Conservation (phyloP, 202 grass and related monocot species). For the Panicum virgatum region DNA sequence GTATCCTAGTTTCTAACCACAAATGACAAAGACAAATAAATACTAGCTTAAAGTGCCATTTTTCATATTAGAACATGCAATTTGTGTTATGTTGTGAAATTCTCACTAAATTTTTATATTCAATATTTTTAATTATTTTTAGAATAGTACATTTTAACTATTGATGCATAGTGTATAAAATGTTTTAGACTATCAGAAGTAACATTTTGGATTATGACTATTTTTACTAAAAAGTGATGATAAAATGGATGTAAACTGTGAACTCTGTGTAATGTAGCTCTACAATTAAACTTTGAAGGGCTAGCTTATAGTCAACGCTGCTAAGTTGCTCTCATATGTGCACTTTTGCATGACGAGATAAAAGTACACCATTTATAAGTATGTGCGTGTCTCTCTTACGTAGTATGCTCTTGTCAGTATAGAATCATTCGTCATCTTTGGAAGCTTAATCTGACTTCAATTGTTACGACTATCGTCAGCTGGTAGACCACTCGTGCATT, state of each 20-base stretch:
- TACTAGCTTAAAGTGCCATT: not conserved
- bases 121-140: not conserved
- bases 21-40: not conserved
- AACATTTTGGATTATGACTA: not conserved
- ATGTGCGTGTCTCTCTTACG: rapidly evolving
- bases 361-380: not conserved
- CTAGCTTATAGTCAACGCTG: not conserved
- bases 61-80: not conserved
- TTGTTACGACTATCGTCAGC: not conserved
- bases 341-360: not conserved
- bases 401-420: not conserved
- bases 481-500: not conserved
- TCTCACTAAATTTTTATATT: not conserved
- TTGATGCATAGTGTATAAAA: not conserved
- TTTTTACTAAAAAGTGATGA: not conserved
- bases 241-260: not conserved
- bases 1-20: not conserved
- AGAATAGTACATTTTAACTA: too few relatives aligned
- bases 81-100: not conserved
- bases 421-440: not conserved
- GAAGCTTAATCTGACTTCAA: not conserved
- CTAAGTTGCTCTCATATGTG: not conserved
- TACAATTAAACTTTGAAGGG: not conserved
- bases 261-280: not conserved
- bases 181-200: not conserved